Evolutionary conservation across 495 filamentous ascomycete genomes (phyloP).

Genomic region (Hyaloscypha bicolor): DNA sequence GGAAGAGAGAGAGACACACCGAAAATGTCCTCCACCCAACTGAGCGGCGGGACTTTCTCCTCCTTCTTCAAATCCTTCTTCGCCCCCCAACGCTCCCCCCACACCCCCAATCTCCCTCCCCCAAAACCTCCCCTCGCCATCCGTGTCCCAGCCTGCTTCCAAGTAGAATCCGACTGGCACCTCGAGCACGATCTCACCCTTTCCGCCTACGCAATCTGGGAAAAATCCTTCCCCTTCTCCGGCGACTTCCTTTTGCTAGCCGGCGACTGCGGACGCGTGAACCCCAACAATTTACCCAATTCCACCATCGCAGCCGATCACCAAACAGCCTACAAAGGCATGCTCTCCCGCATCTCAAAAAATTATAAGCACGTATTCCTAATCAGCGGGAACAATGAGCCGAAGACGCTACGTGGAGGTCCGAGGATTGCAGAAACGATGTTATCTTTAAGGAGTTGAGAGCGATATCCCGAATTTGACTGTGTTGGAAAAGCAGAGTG

Average conservation of each 20-base stretch:
- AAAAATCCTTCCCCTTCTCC: conserved; percentile 22
- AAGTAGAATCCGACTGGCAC: conserved; percentile 14
- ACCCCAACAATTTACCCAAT: conserved; percentile 23
- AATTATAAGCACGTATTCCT: conserved; percentile 21
- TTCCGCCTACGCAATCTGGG: conserved; percentile 16
- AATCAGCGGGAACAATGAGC: conserved; percentile 20
- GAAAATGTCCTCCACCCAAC: conserved; percentile 18
- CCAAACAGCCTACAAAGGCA: conserved; percentile 22
- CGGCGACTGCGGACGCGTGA: conserved; percentile 20
- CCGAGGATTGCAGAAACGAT: conserved; percentile 20
- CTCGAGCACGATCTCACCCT: conserved; percentile 12
- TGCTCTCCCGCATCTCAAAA: conserved; percentile 20
- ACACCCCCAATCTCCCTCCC: not conserved
- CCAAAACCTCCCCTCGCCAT: conserved; percentile 17
- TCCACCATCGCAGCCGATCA: conserved; percentile 21
- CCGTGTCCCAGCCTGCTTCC: conserved; percentile 11
- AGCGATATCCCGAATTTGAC: conserved; percentile 19
- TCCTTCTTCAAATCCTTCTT: conserved; percentile 15
- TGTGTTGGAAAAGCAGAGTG: conserved; percentile 21
- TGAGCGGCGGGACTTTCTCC: conserved; percentile 20
- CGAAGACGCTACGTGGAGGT: conserved; percentile 17
- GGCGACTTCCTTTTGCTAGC: conserved; percentile 16
- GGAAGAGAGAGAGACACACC: conserved; percentile 19
- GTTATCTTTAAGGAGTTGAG: conserved; percentile 19
- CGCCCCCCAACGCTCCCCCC: conserved; percentile 12